A percentile compares a stretch with the other conserved stretches of the same genome.
phyloP scores from a whole-genome alignment of 306 rosid genomes.

The Potentilla sterilis region DNA sequence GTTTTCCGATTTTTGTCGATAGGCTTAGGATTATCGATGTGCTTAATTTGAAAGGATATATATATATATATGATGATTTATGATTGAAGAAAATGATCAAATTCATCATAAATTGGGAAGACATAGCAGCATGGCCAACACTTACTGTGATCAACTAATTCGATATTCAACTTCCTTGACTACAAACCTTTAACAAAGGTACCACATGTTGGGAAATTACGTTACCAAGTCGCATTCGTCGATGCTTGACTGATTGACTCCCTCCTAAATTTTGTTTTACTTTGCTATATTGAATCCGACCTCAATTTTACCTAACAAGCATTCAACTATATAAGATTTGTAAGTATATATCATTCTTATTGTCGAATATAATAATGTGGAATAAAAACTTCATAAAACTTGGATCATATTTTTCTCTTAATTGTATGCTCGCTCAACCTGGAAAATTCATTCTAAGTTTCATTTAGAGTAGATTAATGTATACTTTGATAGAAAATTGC shows the following conservation, averaged over 20 bases:
- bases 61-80: background rate
- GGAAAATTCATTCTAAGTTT: too few species aligned
- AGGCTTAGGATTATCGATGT: background rate
- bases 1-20: background rate
- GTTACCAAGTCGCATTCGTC: background rate
- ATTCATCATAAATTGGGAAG: background rate
- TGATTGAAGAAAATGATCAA: background rate
- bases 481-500: background rate
- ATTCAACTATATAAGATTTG: background rate
- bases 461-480: too few species aligned
- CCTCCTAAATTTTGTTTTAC: background rate
- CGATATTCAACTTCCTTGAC: background rate
- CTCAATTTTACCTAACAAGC: background rate
- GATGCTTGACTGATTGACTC: background rate
- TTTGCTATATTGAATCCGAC: background rate
- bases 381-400: too few species aligned
- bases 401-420: too few species aligned
- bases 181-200: background rate
- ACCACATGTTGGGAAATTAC: constrained; percentile 1
- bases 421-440: too few species aligned
- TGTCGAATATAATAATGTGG: background rate
- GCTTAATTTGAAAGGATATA: background rate
- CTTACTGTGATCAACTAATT: background rate
- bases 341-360: background rate
- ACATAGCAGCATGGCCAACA: background rate